A percentile compares a stretch with the other conserved stretches of the same genome.
Conservation (phyloP, 129 eudicot genomes). For the Calendula officinalis region DNA sequence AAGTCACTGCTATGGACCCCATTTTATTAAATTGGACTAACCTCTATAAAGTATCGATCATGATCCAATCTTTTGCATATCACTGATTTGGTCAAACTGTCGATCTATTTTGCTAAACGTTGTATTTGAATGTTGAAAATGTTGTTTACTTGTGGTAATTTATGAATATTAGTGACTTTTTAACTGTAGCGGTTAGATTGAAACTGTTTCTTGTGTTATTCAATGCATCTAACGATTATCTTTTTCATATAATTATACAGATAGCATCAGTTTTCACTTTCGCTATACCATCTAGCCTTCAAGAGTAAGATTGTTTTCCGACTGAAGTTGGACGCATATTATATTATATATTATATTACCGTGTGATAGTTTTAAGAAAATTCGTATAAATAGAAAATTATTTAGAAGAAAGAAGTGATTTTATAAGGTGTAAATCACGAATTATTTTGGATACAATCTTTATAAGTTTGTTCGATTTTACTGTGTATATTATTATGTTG, state of each 20-base stretch:
- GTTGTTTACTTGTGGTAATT: neutral
- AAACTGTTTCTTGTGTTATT: neutral
- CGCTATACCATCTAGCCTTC: neutral
- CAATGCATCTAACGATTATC: constrained; percentile 4
- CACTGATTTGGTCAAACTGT: neutral
- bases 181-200: neutral
- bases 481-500: constrained; percentile 3
- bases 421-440: neutral
- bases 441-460: neutral
- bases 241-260: neutral
- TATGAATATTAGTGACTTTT: neutral
- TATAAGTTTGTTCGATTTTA: neutral
- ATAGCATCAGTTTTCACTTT: constrained; percentile 12
- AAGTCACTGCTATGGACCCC: neutral
- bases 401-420: neutral
- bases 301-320: neutral
- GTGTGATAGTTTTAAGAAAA: neutral
- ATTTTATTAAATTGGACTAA: neutral
- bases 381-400: constrained; percentile 8
- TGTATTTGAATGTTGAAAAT: neutral
- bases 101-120: neutral
- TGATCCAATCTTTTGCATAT: constrained; percentile 1
- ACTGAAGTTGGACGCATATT: constrained; percentile 8
- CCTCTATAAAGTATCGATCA: neutral
- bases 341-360: neutral